Evolutionary conservation across 1,284 basidiomycete genomes (phyloP).

Genomic region (Cutaneotrichosporon cavernicola): DNA sequence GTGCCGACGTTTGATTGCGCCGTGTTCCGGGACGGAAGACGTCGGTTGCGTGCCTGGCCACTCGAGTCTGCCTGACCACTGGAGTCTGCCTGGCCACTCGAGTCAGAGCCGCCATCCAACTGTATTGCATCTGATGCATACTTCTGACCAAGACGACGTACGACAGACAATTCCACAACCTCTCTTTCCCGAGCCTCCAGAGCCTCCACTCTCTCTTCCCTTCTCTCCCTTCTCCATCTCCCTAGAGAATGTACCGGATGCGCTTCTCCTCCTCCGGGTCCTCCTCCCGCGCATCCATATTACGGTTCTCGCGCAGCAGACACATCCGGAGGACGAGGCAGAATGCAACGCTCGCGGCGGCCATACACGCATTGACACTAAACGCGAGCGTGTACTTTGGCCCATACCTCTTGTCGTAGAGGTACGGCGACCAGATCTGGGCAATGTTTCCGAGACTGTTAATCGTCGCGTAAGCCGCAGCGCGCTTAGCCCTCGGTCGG

Average conservation of each 20-base stretch:
- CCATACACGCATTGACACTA: constrained; percentile 35
- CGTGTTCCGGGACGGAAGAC: too few species aligned
- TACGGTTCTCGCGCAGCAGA: constrained; percentile 11
- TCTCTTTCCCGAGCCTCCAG: too few species aligned
- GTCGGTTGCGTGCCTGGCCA: too few species aligned
- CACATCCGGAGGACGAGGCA: constrained; percentile 37
- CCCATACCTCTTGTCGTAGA: constrained; percentile 33
- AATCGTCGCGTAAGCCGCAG: constrained; percentile 35
- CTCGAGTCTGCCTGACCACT: too few species aligned
- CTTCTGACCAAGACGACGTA: not conserved
- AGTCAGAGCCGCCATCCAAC: too few species aligned
- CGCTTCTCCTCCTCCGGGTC: constrained; percentile 7
- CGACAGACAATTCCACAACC: too few species aligned
- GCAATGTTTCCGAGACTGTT: constrained; percentile 35
- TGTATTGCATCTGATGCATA: too few species aligned
- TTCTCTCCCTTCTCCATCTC: not conserved
- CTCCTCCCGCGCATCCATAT: constrained; percentile 10
- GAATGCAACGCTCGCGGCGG: constrained; percentile 25
- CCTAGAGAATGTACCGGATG: constrained; percentile 7
- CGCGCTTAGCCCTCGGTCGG: constrained; percentile 35
- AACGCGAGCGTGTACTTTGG: constrained; percentile 40
- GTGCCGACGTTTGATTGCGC: too few species aligned
- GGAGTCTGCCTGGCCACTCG: too few species aligned
- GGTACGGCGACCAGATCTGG: constrained; percentile 44
- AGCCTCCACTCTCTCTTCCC: not conserved